Conservation (phyloP, 805 yeast species). For the Lipomyces anomalus region DNA sequence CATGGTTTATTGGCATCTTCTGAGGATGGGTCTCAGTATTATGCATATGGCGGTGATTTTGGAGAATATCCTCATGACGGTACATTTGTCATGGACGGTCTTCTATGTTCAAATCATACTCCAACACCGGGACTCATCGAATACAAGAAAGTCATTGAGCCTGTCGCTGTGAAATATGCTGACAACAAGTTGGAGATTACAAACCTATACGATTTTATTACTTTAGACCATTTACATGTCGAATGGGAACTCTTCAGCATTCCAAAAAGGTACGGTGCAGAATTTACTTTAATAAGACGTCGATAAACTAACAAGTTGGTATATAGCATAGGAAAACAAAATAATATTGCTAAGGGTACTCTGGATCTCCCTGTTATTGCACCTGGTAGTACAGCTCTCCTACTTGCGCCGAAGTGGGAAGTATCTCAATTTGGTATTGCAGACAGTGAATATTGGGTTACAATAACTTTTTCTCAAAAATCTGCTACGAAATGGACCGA, state of each 20-base stretch:
- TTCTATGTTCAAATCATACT: constrained; percentile 32
- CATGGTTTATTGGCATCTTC: constrained; percentile 32
- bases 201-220: constrained; percentile 27
- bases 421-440: too few relatives aligned
- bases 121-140: constrained; percentile 37
- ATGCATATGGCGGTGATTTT: constrained; percentile 38
- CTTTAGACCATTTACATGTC: constrained; percentile 18
- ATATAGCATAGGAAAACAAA: neutral
- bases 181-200: constrained; percentile 15
- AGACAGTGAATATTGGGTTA: too few relatives aligned
- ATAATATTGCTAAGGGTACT: neutral
- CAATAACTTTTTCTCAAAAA: constrained; percentile 17
- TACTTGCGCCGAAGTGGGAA: constrained; percentile 1
- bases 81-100: constrained; percentile 38
- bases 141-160: constrained; percentile 35
- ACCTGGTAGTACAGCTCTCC: constrained; percentile 2
- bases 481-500: constrained; percentile 21
- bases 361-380: constrained; percentile 5
- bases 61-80: constrained; percentile 37
- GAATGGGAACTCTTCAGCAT: constrained; percentile 2
- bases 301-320: neutral
- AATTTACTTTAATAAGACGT: neutral
- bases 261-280: constrained; percentile 4
- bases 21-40: constrained; percentile 20
- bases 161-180: constrained; percentile 22